Conservation (phyloP, 352 stramenopile genomes). For the Phytophthora palmivora region DNA sequence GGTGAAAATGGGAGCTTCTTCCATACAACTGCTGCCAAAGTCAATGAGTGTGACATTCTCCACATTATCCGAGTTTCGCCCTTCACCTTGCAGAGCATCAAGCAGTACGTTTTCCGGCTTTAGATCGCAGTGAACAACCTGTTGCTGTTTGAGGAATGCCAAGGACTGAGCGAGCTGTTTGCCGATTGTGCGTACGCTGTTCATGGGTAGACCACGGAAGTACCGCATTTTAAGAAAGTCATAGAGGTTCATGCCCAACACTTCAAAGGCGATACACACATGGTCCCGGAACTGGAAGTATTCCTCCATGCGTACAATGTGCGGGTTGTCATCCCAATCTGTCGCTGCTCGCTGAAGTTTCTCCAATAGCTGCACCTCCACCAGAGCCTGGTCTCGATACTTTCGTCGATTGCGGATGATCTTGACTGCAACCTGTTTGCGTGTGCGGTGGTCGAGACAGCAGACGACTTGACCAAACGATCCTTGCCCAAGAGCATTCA, state of each 20-base stretch:
- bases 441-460: slow-evolving; percentile 88
- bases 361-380: slow-evolving; percentile 95
- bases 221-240: slow-evolving; percentile 96
- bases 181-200: slow-evolving; percentile 88
- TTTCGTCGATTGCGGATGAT: slow-evolving; percentile 98
- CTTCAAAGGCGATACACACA: slow-evolving; percentile 97
- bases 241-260: slow-evolving; percentile 96
- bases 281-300: slow-evolving; percentile 95
- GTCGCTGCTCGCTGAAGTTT: slow-evolving; percentile 39
- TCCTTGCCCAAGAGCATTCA: slow-evolving; percentile 95
- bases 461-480: slow-evolving; percentile 99
- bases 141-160: slow-evolving; percentile 70
- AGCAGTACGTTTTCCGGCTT: slow-evolving; percentile 98
- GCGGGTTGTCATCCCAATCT: slow-evolving; percentile 39
- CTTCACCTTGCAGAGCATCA: slow-evolving; percentile 8
- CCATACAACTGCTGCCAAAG: slow-evolving; percentile 97
- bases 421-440: slow-evolving; percentile 95
- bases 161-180: slow-evolving; percentile 90
- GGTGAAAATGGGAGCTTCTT: slow-evolving; percentile 91
- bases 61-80: slow-evolving; percentile 14
- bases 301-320: slow-evolving; percentile 93
- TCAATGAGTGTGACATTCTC: slow-evolving; percentile 93
- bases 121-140: slow-evolving; percentile 97
- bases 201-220: slow-evolving; percentile 94
- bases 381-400: slow-evolving; percentile 95